These are phyloP conservation scores for Pistacia atlantica DNA, from an alignment of 345 rosid genomes.

Conservation along the genomic window DNA sequence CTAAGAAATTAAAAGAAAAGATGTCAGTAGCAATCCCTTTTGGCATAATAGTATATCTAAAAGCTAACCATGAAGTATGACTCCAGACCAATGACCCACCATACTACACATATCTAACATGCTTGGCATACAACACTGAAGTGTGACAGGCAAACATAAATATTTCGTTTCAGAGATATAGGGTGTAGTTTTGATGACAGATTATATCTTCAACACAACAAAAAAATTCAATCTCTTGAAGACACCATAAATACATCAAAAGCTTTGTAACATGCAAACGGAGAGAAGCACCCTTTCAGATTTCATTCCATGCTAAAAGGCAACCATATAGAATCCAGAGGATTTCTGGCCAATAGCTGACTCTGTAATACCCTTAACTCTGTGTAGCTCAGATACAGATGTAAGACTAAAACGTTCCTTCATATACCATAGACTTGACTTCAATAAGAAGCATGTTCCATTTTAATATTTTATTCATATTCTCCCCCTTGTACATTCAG, in stretches of 20 bases:
- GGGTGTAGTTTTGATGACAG: neutral
- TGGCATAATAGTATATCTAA: neutral
- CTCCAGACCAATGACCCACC: neutral
- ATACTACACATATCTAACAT: neutral
- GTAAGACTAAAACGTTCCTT: neutral
- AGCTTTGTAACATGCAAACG: neutral
- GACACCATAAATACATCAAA: neutral
- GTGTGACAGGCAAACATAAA: neutral
- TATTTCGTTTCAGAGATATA: neutral
- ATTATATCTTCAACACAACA: neutral
- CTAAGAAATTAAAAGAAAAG: conserved; percentile 22
- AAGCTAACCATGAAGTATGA: neutral
- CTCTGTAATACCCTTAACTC: too few species aligned
- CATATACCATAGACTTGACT: neutral
- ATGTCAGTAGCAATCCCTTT: neutral
- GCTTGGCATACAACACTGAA: neutral
- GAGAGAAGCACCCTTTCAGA: neutral
- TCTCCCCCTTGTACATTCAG: neutral
- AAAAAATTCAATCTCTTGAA: neutral
- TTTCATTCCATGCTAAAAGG: neutral
- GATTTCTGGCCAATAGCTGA: too few species aligned
- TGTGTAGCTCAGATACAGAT: neutral
- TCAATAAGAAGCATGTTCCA: neutral
- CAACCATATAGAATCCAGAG: neutral
- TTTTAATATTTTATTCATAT: neutral